Evolutionary conservation across 345 rosid genomes (phyloP).

Genomic region (Murraya koenigii): DNA sequence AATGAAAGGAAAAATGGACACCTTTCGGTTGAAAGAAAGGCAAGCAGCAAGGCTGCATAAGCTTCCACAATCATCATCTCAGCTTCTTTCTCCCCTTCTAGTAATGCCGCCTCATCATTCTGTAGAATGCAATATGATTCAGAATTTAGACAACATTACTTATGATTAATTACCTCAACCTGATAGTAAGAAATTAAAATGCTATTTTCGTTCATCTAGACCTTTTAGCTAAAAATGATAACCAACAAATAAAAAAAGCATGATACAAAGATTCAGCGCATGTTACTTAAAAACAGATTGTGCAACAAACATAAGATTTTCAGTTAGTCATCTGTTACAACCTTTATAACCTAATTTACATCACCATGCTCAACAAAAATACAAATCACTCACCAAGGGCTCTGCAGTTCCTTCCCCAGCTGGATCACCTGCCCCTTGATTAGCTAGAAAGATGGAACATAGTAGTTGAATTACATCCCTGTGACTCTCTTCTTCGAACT

Average conservation of each 20-base stretch:
- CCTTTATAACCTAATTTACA: background rate
- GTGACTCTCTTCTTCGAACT: constrained; percentile 41
- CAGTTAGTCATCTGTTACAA: background rate
- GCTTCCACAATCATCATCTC: constrained; percentile 99
- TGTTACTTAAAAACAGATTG: background rate
- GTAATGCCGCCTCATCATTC: constrained; percentile 74
- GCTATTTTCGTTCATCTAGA: background rate
- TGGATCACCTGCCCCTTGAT: constrained; percentile 62
- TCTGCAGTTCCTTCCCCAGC: constrained; percentile 52
- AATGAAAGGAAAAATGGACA: constrained; percentile 17
- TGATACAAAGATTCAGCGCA: background rate
- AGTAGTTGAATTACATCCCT: constrained; percentile 66
- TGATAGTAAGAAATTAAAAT: background rate
- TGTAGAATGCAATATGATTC: constrained; percentile 21
- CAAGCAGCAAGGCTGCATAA: constrained; percentile 89
- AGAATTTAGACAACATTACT: constrained; percentile 2
- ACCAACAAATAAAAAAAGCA: background rate
- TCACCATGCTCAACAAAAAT: background rate
- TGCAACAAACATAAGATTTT: background rate
- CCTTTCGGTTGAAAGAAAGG: constrained; percentile 98
- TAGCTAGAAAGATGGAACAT: constrained; percentile 83
- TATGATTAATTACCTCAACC: background rate
- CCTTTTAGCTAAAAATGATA: background rate
- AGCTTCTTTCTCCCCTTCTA: constrained; percentile 95
- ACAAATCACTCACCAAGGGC: constrained; percentile 58